phyloP scores from a whole-genome alignment of 2,329 filamentous ascomycete species.

The Basipetospora chlamydospora region DNA sequence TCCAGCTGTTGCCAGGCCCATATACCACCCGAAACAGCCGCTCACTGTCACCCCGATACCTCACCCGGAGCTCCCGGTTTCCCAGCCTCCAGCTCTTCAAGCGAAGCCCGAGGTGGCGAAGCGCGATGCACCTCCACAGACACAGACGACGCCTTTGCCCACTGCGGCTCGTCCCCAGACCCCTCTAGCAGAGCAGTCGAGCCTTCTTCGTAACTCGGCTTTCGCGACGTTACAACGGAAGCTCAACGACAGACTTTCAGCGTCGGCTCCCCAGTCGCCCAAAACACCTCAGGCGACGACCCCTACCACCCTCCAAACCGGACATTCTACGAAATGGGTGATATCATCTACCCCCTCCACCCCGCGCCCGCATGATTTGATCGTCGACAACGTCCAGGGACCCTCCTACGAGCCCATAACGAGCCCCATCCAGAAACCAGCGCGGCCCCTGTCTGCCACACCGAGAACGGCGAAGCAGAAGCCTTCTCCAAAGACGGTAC shows the following conservation, averaged over 20 bases:
- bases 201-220: conserved; percentile 1
- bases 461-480: conserved; percentile 17
- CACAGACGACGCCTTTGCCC: neutral
- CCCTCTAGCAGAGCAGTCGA: neutral
- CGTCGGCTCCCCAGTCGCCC: conserved; percentile 3
- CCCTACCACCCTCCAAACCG: conserved; percentile 16
- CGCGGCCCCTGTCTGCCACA: conserved; percentile 20
- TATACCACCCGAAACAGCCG: neutral
- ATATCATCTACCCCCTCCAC: conserved; percentile 43
- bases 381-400: conserved; percentile 24
- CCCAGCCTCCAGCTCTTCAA: conserved; percentile 2
- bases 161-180: neutral
- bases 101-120: conserved; percentile 5
- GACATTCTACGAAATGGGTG: conserved; percentile 44
- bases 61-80: neutral
- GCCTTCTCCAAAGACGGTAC: conserved; percentile 2
- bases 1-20: too few relatives aligned
- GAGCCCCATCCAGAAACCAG: conserved; percentile 33
- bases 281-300: conserved; percentile 6
- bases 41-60: neutral
- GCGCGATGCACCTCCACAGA: conserved; percentile 3
- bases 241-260: conserved; percentile 1
- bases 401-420: conserved; percentile 41
- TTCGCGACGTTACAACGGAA: conserved; percentile 2
- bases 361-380: conserved; percentile 24